Evolutionary conservation across 2,329 filamentous ascomycete species (phyloP), one percentile per base, ranked within the genome.

Genomic region (Pseudogymnoascus sp.): DNA sequence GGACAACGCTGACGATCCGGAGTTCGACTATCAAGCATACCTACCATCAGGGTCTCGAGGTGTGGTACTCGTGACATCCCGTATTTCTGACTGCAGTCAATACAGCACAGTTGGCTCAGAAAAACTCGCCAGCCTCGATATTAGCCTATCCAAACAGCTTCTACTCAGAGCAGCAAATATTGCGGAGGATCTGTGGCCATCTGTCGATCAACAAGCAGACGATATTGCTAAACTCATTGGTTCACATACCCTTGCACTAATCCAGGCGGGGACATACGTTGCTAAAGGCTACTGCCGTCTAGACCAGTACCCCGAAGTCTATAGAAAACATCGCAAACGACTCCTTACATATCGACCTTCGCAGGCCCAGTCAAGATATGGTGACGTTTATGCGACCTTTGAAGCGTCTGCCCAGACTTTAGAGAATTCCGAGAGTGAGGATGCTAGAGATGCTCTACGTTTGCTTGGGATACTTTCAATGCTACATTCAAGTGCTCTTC

Each of bases 1-100:
- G 23, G 76, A 79, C 66, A 79, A 79, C 64, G 76, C 74, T 0
- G 76, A 79, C 60, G 70, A 76, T 66, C 70, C 73, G 6, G 62
- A 68, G 5, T n/a, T 29, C 11, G 71, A 60, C 66, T 71, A 66
- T 65, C 65, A 66, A 63, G 47, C 66, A 61, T 57, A 74, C 64
- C 40, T 73, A 73, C 63, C 75, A 70, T 1, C 31, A 62, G 21
- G 73, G 67, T 11, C 64, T 66, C 26, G 66, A 51, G 66, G 77
- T 70, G n/a, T 69, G 42, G 71, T 77, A n/a, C 62, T 78, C 1
- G 68, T 78, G 1, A 79, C 77, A 0, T 77, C 73, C 8, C 68
- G 75, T 34, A 75, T 76, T 60, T 72, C 69, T 1, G 70, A 70
- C 23, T 69, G 67, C 29, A 71, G 64, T 29, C 61, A 62, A 11